A percentile compares a stretch with the other conserved stretches of the same genome.
These are phyloP conservation scores for Rehmannia glutinosa DNA, from an alignment of 257 asterid genomes.

Conservation along the genomic window DNA sequence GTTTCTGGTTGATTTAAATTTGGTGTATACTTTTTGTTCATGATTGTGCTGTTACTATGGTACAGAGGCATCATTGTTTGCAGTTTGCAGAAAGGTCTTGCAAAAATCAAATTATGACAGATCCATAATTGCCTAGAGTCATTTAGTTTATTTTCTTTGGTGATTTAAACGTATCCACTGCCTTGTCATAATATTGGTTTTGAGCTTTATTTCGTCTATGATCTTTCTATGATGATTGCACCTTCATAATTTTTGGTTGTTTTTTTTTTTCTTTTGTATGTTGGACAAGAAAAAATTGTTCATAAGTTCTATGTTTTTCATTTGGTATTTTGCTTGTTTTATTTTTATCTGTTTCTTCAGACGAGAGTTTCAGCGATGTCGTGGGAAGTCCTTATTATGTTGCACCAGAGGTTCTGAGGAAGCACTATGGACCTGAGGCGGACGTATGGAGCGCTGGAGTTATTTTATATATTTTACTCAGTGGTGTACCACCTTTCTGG, in stretches of 20 bases:
- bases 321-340: not conserved
- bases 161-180: not conserved
- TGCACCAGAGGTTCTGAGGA: slow-evolving; percentile 89
- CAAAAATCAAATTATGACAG: not conserved
- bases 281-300: too few relatives aligned
- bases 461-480: slow-evolving; percentile 82
- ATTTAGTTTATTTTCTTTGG: not conserved
- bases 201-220: not conserved
- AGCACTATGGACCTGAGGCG: slow-evolving; percentile 90
- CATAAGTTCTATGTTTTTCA: too few relatives aligned
- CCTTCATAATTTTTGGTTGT: not conserved
- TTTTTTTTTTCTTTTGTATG: not conserved
- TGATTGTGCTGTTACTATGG: not conserved
- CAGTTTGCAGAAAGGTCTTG: not conserved
- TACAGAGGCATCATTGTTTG: slow-evolving; percentile 1
- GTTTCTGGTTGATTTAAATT: too few relatives aligned
- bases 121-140: not conserved
- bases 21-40: not conserved
- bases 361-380: slow-evolving; percentile 76
- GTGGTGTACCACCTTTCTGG: slow-evolving; percentile 97
- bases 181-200: not conserved
- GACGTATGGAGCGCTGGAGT: slow-evolving; percentile 99
- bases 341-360: slow-evolving; percentile 28
- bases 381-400: slow-evolving; percentile 97
- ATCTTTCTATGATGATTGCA: not conserved